Evolutionary conservation across 768 basidiomycete species (phyloP).

Genomic region (Hirschioporus abietinus): DNA sequence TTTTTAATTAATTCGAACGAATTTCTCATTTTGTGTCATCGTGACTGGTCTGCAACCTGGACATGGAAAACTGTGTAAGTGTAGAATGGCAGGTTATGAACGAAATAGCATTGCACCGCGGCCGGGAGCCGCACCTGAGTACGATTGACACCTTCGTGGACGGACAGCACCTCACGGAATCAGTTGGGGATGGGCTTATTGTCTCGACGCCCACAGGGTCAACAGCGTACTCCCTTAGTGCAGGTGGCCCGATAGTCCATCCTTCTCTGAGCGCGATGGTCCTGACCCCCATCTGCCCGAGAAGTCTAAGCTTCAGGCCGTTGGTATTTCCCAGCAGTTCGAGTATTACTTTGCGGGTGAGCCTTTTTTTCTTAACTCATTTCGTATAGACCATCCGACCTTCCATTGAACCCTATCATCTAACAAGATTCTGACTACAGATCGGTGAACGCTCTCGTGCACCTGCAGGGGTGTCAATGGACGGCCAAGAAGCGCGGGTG

Average conservation of each 20-base stretch:
- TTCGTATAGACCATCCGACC: conserved; percentile 1
- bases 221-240: conserved; percentile 92
- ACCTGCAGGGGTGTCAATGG: conserved; percentile 88
- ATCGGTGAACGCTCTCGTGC: conserved; percentile 82
- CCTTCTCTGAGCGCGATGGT: conserved; percentile 87
- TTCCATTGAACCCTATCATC: neutral
- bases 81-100: conserved; percentile 97
- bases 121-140: conserved; percentile 85
- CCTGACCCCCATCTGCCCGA: conserved; percentile 92
- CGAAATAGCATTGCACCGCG: conserved; percentile 89
- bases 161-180: conserved; percentile 92
- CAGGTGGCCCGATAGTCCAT: conserved; percentile 94
- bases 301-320: conserved; percentile 87
- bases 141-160: conserved; percentile 93
- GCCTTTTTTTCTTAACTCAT: conserved; percentile 20
- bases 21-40: no score
- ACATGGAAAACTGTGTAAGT: neutral
- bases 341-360: conserved; percentile 65
- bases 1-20: neutral
- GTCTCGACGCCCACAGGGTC: conserved; percentile 96
- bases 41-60: no score
- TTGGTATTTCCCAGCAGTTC: conserved; percentile 85
- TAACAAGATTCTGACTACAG: conserved; percentile 34
- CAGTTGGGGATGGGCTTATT: conserved; percentile 91
- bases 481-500: conserved; percentile 80